Base-by-base conservation (phyloP, 2,329 filamentous ascomycete species). In the Neopestalotiopsis clavispora region DNA sequence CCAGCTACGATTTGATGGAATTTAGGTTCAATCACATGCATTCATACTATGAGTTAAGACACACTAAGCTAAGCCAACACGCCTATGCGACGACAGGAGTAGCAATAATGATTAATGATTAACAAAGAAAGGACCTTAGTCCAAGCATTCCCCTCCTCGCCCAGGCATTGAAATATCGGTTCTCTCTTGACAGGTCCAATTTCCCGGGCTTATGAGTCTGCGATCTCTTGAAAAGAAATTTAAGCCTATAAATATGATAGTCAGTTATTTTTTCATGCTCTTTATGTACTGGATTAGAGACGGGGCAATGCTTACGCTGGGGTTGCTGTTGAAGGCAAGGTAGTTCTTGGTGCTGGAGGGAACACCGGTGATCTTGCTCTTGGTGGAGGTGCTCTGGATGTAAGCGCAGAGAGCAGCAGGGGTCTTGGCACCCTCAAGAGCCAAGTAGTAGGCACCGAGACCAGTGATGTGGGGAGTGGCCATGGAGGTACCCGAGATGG, bases 241-340 rank as follows among this genome's bases (percentile, higher is more conserved):
- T 30, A 34, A 34, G 30, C 34, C 34, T 38, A 5, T 6, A 38
- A 10, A 38, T 6, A 3, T 6, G 34, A 38, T 1, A 38, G 34
- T 38, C 34, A 38, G 34, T 10, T 10, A 38, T 3, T 38, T 10
- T 4, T 38, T 38, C 34, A 38, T 38, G 34, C 34, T 10, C 34
- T 38, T 38, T 6, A 38, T 38, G 34, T 38, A 38, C 34, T 6
- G 2, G 6, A 10, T 10, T 38, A 7, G 57, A 30, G 30, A 59
- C 3, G 3, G 23, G 23, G 23, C 23, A 28, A 23, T 14, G 28
- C 23, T 59, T 59, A 59, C 74, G 6, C 71, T 72, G 52, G 77
- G 78, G 73, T 80, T 81, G 69, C 85, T 85, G 79, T 90, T 90
- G 80, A 87, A 89, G 69, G 84, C 86, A 66, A 90, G 80, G 68